Base-by-base conservation (phyloP, 2,329 filamentous ascomycete species). In the Calonectria naviculata region DNA sequence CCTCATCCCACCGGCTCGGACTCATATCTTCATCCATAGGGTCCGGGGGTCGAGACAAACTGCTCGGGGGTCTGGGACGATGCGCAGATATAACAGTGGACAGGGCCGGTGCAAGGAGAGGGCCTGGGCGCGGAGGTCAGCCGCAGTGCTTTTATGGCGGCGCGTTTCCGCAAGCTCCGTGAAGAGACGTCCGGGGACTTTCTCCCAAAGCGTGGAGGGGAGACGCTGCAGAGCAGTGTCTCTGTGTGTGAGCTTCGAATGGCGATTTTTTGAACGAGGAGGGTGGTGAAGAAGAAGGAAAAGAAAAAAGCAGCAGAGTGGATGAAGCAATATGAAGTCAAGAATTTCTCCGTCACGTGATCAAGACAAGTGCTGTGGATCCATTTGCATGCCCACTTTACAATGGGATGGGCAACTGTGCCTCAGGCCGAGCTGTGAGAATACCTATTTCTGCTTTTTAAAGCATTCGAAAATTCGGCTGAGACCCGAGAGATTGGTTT, bases 251-350 rank as follows among this genome's bases (percentile, higher is more conserved):
- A 95, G 95, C 96, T 98, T 98, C 93, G 95, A 97, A 97, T 92
- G 93, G 95, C 96, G 96, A 98, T 98, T 95, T 95, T 95, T 98
- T 91, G 95, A 95, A 90, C 95, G 95, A 98, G 95, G 92, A 93
- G 81, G 92, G 92, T 87, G 85, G 81, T 83, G 83, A 81, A 77
- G 78, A 78, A 80, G 74, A 76, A 77, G 75, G 74, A 79, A 76
- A 76, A 74, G 73, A 67, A 68, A 54, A 49, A 54, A 61, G 54
- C 69, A 24, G n/a, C 61, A 54, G 65, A 49, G 65, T 60, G 54
- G 52, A 61, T 67, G 65, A 41, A 67, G 54, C 31, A 61, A 29
- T 66, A 42, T 49, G 54, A 47, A 49, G 52, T 34, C 49, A 28
- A 31, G 21, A 58, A 67, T 60, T 67, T 67, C 34, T 10, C 19